Evolutionary conservation across 208 protist species (phyloP).

Genomic region (Leptomonas pyrrhocoris): DNA sequence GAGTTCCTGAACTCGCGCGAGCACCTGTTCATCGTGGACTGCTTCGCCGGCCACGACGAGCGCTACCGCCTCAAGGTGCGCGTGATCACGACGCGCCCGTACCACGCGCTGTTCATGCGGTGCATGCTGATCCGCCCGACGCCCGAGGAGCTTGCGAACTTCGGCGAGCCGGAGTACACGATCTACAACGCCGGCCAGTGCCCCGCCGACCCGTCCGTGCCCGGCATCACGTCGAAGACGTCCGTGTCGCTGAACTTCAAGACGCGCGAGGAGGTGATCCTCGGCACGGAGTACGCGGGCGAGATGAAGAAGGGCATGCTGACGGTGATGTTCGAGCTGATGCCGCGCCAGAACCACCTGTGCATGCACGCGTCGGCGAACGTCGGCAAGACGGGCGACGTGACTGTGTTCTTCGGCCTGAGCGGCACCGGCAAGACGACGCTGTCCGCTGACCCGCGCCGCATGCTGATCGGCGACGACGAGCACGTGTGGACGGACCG

Average conservation of each 20-base stretch:
- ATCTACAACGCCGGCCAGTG: conserved; percentile 96
- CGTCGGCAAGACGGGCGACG: conserved; percentile 76
- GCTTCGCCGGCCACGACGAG: conserved; percentile 92
- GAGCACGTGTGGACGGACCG: conserved; percentile 93
- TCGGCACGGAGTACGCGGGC: conserved; percentile 96
- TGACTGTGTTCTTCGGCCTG: conserved; percentile 92
- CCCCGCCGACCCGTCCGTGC: conserved; percentile 86
- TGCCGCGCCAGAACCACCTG: conserved; percentile 92
- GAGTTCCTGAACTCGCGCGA: conserved; percentile 94
- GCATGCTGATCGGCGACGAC: conserved; percentile 92
- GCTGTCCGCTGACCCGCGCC: conserved; percentile 87
- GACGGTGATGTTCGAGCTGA: conserved; percentile 96
- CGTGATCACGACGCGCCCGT: conserved; percentile 91
- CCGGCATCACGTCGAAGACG: conserved; percentile 81
- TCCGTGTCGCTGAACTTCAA: conserved; percentile 87
- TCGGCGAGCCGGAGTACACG: conserved; percentile 95
- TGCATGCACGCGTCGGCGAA: conserved; percentile 95
- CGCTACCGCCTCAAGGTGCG: conserved; percentile 94
- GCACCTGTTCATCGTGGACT: conserved; percentile 95
- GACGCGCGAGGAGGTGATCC: conserved; percentile 92
- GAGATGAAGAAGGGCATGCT: conserved; percentile 99
- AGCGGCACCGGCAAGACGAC: conserved; percentile 95
- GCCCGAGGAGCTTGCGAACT: conserved; percentile 85
- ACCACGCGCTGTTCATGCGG: conserved; percentile 97
- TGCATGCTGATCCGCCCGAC: conserved; percentile 97